phyloP scores from a whole-genome alignment of 2,329 filamentous ascomycete species.

The Aspergillus sclerotialis region DNA sequence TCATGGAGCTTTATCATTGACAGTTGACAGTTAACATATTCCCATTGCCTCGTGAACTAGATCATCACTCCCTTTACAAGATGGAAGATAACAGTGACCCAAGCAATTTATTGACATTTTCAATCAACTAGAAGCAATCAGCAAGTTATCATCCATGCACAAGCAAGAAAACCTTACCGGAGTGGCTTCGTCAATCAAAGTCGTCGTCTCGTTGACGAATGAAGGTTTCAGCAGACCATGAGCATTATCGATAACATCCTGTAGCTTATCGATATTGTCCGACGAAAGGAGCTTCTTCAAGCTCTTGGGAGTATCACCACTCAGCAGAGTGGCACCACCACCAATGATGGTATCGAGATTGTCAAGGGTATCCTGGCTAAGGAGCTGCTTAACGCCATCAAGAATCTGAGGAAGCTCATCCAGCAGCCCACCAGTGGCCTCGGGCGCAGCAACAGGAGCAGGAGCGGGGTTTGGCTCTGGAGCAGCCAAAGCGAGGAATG shows the following conservation, averaged over 20 bases:
- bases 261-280: slow-evolving; percentile 17
- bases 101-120: slow-evolving; percentile 8
- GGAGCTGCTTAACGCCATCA: slow-evolving; percentile 18
- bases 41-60: no score
- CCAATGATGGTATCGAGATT: slow-evolving; percentile 20
- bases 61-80: no score
- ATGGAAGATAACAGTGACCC: background rate
- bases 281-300: slow-evolving; percentile 18
- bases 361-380: slow-evolving; percentile 17
- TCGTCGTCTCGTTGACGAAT: slow-evolving; percentile 24
- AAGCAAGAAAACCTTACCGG: slow-evolving; percentile 17
- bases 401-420: slow-evolving; percentile 19
- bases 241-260: slow-evolving; percentile 19
- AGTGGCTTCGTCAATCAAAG: slow-evolving; percentile 25
- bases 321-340: slow-evolving; percentile 22
- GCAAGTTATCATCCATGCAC: background rate
- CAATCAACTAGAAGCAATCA: slow-evolving; percentile 17
- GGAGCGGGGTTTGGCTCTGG: slow-evolving; percentile 12
- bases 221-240: slow-evolving; percentile 17
- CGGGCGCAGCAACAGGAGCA: slow-evolving; percentile 17
- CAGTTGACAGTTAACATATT: no score
- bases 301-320: slow-evolving; percentile 21
- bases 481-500: slow-evolving; percentile 12
- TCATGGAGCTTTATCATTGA: no score
- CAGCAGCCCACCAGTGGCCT: slow-evolving; percentile 15